phyloP scores from a whole-genome alignment of 768 basidiomycete species.

The Kondoa malvinella region DNA sequence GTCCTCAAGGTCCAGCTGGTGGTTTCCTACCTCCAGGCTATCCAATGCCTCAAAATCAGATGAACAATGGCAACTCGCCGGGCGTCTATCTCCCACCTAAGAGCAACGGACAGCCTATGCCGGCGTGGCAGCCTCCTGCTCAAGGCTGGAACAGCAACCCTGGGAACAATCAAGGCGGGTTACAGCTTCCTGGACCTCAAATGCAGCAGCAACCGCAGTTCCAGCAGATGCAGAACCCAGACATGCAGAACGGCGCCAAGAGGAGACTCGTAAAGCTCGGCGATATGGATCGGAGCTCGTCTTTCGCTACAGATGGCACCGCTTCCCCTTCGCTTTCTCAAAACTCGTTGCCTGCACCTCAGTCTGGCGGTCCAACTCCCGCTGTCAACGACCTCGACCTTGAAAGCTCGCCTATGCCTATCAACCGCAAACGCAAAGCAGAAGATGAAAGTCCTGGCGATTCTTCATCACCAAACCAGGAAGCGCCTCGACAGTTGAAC shows the following conservation, averaged over 20 bases:
- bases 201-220: background rate
- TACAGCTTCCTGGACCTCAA: background rate
- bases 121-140: background rate
- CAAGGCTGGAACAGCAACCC: background rate
- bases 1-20: background rate
- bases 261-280: background rate
- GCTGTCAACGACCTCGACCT: background rate
- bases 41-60: background rate
- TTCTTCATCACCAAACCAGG: background rate
- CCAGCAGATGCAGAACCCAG: background rate
- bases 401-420: background rate
- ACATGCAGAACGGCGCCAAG: background rate
- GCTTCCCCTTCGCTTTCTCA: background rate
- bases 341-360: background rate
- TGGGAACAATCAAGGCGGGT: background rate
- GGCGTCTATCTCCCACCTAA: background rate
- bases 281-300: background rate
- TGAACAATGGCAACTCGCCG: background rate
- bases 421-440: background rate
- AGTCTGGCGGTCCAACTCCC: background rate
- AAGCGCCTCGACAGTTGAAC: background rate
- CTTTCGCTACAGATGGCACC: background rate
- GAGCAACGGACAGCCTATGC: background rate
- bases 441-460: background rate
- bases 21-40: background rate